phyloP scores from a whole-genome alignment of 106 monocot genomes.

The Amphibolis antarctica region DNA sequence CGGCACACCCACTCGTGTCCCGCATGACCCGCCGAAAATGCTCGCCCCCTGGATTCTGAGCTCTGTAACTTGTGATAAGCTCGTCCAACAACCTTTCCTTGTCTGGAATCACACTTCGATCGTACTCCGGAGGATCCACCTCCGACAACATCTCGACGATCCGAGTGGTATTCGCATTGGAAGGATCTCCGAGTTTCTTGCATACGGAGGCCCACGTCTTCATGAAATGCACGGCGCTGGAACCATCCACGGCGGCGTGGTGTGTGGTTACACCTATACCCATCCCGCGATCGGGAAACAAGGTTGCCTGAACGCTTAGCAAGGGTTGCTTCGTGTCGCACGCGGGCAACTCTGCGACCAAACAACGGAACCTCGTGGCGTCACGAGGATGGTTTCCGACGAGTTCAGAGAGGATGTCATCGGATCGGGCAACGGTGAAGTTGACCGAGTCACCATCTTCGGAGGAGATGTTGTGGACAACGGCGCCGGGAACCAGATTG shows the following conservation, averaged over 20 bases:
- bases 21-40: background rate
- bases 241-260: background rate
- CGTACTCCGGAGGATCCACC: background rate
- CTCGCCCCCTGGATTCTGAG: background rate
- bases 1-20: background rate
- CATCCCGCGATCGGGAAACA: background rate
- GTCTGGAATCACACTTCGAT: constrained; percentile 3
- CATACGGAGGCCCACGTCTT: constrained; percentile 4
- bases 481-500: constrained; percentile 3
- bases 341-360: background rate
- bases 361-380: constrained; percentile 1
- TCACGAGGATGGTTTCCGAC: constrained; percentile 3
- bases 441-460: constrained; percentile 4
- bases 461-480: constrained; percentile 3
- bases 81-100: background rate
- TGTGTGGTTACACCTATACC: background rate
- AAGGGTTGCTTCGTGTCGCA: background rate
- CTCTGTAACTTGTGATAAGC: background rate
- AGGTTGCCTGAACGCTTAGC: background rate
- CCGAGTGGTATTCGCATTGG: background rate
- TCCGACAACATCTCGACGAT: background rate
- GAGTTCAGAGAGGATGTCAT: constrained; percentile 7
- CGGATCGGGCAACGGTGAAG: constrained; percentile 2
- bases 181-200: background rate
- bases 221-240: background rate